Percentiles rank a stretch among this genome's conserved stretches.
Evolutionary conservation across 2,329 filamentous ascomycete species (phyloP).

Genomic region (Chaetothyriales sp.): DNA sequence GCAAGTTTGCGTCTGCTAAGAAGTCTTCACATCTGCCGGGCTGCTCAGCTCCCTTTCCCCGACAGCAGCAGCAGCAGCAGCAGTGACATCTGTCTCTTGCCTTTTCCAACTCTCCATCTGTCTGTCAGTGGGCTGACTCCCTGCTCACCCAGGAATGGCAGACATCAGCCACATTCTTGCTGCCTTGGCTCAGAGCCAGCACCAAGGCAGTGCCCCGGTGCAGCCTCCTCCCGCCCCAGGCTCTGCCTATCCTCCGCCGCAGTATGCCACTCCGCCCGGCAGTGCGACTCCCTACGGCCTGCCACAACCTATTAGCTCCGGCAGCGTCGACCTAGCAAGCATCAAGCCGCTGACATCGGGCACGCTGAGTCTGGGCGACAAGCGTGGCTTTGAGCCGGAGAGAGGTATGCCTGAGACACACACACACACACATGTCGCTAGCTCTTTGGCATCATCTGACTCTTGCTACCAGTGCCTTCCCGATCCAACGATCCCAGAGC

Average conservation of each 20-base stretch:
- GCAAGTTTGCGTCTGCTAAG: too few species aligned
- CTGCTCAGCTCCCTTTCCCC: neutral
- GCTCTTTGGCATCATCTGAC: neutral
- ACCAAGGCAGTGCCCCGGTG: conserved; percentile 34
- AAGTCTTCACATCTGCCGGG: too few species aligned
- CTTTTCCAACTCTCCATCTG: neutral
- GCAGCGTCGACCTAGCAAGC: conserved; percentile 64
- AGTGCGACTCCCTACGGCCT: conserved; percentile 29
- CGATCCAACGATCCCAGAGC: conserved; percentile 11
- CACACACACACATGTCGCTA: too few species aligned
- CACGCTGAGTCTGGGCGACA: conserved; percentile 60
- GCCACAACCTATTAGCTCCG: conserved; percentile 39
- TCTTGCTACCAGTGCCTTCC: neutral
- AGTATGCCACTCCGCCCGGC: conserved; percentile 30
- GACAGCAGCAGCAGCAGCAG: too few species aligned
- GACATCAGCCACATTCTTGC: conserved; percentile 41
- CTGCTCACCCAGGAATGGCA: conserved; percentile 6
- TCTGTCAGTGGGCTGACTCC: neutral
- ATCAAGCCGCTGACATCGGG: conserved; percentile 70
- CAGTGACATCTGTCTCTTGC: neutral
- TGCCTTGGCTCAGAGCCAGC: conserved; percentile 38
- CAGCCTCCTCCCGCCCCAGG: conserved; percentile 28
- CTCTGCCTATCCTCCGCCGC: conserved; percentile 26
- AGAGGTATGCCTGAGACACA: conserved; percentile 16
- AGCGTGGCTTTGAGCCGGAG: conserved; percentile 27